Evolutionary conservation across 192 early-diverging fungal genomes (phyloP).

Genomic region (Phlyctochytrium arcticum): DNA sequence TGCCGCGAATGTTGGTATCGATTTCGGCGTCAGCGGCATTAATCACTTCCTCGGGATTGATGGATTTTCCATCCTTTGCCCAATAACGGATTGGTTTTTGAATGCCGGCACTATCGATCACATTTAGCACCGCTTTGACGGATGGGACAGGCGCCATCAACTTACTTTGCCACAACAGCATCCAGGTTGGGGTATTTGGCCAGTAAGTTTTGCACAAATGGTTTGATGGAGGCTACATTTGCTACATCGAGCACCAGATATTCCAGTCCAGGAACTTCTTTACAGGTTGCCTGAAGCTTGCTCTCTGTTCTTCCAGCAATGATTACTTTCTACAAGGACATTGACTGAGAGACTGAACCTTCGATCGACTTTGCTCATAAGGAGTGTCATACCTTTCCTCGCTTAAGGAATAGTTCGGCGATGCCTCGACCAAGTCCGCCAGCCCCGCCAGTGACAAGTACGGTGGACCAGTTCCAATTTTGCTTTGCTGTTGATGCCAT

Average conservation of each 20-base stretch:
- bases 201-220: neutral
- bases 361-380: neutral
- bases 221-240: neutral
- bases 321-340: slow-evolving; percentile 22
- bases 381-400: slow-evolving; percentile 1
- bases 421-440: slow-evolving; percentile 30
- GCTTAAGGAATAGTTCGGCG: slow-evolving; percentile 8
- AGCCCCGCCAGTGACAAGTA: slow-evolving; percentile 28
- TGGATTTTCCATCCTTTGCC: neutral
- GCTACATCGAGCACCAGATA: slow-evolving; percentile 23
- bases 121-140: no score
- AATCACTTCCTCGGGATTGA: neutral
- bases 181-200: neutral
- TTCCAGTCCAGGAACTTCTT: slow-evolving; percentile 11
- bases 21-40: slow-evolving; percentile 14
- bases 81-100: slow-evolving; percentile 6
- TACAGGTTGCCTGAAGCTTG: neutral
- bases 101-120: neutral
- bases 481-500: no score
- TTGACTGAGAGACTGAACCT: neutral
- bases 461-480: slow-evolving; percentile 11
- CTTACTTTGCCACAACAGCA: slow-evolving; percentile 13
- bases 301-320: slow-evolving; percentile 18
- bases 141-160: neutral
- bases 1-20: slow-evolving; percentile 22